Base-by-base conservation (phyloP, 495 filamentous ascomycete genomes). In the Aspergillus wentii region DNA sequence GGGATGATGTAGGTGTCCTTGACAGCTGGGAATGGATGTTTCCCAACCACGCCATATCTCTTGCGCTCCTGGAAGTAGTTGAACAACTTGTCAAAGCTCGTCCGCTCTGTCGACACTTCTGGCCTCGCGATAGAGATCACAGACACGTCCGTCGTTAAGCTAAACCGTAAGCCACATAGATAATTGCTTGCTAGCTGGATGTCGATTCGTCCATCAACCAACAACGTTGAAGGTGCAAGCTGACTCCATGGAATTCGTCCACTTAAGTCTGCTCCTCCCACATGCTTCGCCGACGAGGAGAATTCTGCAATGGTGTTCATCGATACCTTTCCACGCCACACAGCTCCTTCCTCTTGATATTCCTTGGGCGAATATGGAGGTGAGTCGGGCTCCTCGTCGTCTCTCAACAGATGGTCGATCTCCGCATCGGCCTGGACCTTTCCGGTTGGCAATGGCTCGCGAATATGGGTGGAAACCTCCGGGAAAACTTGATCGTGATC, bases 401-500 rank as follows among this genome's bases (percentile, higher is more conserved):
- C 89, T 50, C 86, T 80, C 4, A 98, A 73, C 31, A 98, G 64
- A 34, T 85, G 76, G 58, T 98, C 92, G 28, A 98, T 88, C 42
- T 98, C 92, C 11, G 87, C 77, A 58, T 98, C 92, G 11, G 75
- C 76, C 75, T 46, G 85, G 59, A 40, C 71, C 63, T 46, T 62
- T 34, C 58, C 44, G 20, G 41, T 47, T 5, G 61, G 68, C 7
- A 71, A 54, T 11, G 68, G 62, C 35, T 71, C 60, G 13, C 58
- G 61, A 17, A 71, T 59, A 33, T 64, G 60, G 11, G 62, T 46
- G 10, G 62, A 47, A 22, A 69, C 54, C 44, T 71, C 68, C 1
- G 68, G 68, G 44, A 71, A 71, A 21, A 69, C 56, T 26, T 62
- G 54, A 13, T 71, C 68, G 26, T 64, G 58, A 26, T 56, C 50